Percentiles rank a stretch among this genome's conserved stretches.
Evolutionary conservation across 768 basidiomycete species (phyloP).

Genomic region (Sporobolomyces roseus): DNA sequence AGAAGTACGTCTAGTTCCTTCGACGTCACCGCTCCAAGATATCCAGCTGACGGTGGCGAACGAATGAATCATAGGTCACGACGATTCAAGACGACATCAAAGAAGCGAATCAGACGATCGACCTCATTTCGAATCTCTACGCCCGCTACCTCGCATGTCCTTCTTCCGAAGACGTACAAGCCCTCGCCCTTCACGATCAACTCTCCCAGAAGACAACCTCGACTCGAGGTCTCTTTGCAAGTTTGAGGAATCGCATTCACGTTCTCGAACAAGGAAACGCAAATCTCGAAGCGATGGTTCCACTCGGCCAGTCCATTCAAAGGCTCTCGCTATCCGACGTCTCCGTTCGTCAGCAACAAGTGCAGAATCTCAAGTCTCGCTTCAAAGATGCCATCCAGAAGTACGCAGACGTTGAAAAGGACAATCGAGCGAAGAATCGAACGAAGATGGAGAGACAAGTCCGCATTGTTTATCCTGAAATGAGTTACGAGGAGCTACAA

Average conservation of each 20-base stretch:
- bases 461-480: constrained; percentile 45
- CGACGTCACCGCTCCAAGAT: background rate
- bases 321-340: constrained; percentile 32
- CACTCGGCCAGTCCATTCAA: constrained; percentile 33
- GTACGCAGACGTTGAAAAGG: constrained; percentile 52
- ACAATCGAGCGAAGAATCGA: constrained; percentile 51
- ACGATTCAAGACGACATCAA: constrained; percentile 19
- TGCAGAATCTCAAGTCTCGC: constrained; percentile 50
- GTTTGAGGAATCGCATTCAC: constrained; percentile 48
- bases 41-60: background rate
- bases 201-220: constrained; percentile 23
- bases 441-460: constrained; percentile 52
- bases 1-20: constrained; percentile 4
- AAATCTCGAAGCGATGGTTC: constrained; percentile 47
- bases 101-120: constrained; percentile 26
- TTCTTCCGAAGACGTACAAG: constrained; percentile 40
- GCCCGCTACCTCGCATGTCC: constrained; percentile 43
- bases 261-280: constrained; percentile 50
- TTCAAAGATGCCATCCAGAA: constrained; percentile 51
- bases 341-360: constrained; percentile 35
- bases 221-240: constrained; percentile 45
- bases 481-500: constrained; percentile 16
- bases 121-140: constrained; percentile 42
- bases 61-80: constrained; percentile 27
- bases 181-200: constrained; percentile 33